These are phyloP conservation scores for Yamadazyma ubonensis DNA, from an alignment of 805 yeast species.

Conservation along the genomic window DNA sequence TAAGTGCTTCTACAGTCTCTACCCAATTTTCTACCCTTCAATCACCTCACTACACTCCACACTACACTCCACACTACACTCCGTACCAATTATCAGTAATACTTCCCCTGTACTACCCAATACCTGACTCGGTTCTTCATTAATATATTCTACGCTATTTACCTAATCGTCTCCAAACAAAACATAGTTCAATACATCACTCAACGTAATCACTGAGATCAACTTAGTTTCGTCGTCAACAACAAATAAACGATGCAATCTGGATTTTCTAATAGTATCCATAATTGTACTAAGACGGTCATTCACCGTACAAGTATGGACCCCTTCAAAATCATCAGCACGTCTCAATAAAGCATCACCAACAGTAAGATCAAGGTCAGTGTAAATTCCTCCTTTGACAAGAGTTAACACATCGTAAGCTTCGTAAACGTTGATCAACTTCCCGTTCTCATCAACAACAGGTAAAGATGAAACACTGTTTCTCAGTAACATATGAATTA, in stretches of 20 bases:
- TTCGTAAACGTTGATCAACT: conserved; percentile 85
- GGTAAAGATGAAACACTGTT: conserved; percentile 91
- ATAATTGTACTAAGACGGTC: conserved; percentile 86
- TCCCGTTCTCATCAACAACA: conserved; percentile 72
- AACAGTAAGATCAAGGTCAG: conserved; percentile 84
- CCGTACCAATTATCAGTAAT: too few species aligned
- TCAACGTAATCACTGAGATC: conserved; percentile 81
- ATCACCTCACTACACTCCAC: too few species aligned
- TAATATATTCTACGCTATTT: neutral
- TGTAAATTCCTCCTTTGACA: conserved; percentile 91
- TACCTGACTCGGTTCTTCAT: too few species aligned
- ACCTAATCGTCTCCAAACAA: conserved; percentile 52
- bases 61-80: too few species aligned
- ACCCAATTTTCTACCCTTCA: neutral
- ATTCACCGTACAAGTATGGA: conserved; percentile 85
- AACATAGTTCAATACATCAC: conserved; percentile 85
- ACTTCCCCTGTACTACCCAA: too few species aligned
- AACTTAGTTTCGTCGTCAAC: conserved; percentile 81
- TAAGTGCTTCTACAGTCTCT: neutral
- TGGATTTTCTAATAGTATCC: conserved; percentile 88
- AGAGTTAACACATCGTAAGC: conserved; percentile 91
- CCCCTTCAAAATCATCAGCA: conserved; percentile 96
- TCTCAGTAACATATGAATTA: conserved; percentile 74
- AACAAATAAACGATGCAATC: conserved; percentile 88
- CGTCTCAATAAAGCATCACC: conserved; percentile 95